phyloP scores from a whole-genome alignment of 108 stramenopile species.

The Schizochytrium sp. region DNA sequence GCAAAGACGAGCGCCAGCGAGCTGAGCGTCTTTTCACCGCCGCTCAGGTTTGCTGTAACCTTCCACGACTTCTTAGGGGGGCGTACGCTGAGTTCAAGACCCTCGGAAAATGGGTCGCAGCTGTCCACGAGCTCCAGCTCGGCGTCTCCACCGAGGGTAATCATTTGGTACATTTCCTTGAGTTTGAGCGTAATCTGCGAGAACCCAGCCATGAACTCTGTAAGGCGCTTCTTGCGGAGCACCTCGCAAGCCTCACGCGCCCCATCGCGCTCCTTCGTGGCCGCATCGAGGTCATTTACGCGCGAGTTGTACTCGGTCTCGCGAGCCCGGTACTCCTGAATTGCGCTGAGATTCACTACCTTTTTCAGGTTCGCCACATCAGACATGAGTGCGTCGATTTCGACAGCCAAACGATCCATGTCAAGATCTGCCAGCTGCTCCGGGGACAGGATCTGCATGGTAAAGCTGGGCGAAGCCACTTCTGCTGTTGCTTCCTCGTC shows the following conservation, averaged over 20 bases:
- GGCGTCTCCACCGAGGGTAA: constrained; percentile 97
- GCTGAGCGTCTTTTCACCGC: constrained; percentile 95
- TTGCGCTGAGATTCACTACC: constrained; percentile 83
- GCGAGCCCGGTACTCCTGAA: constrained; percentile 82
- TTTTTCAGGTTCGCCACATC: constrained; percentile 69
- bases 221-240: constrained; percentile 79
- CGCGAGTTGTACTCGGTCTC: constrained; percentile 71
- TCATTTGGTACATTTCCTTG: constrained; percentile 99
- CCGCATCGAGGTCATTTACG: constrained; percentile 76
- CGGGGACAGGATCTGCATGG: constrained; percentile 44
- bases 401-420: constrained; percentile 41
- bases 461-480: too few species aligned
- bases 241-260: constrained; percentile 76
- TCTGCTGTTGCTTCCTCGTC: neutral
- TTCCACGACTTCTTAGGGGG: constrained; percentile 99
- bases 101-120: constrained; percentile 95
- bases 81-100: constrained; percentile 91
- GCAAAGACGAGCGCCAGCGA: constrained; percentile 98
- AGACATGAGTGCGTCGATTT: constrained; percentile 62
- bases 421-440: constrained; percentile 32
- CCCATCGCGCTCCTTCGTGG: constrained; percentile 69
- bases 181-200: constrained; percentile 85
- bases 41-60: constrained; percentile 90
- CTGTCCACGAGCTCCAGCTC: constrained; percentile 97
- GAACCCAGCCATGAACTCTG: constrained; percentile 98